Evolutionary conservation across 2,329 filamentous ascomycete genomes (phyloP), one percentile per base, ranked within the genome.

Genomic region (Sporothrix globosa): DNA sequence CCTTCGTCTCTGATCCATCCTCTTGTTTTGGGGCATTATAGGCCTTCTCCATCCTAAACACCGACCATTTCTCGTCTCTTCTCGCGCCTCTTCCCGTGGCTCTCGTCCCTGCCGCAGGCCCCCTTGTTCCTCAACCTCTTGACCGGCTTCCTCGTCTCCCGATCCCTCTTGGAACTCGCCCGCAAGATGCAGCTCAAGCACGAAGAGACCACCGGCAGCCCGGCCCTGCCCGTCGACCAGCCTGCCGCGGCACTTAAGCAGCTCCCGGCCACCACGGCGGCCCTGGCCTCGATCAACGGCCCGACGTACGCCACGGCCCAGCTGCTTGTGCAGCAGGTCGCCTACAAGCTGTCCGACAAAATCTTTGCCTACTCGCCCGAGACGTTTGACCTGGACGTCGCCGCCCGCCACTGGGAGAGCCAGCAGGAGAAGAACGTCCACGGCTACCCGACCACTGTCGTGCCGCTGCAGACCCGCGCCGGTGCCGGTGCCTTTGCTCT

Each of bases 341-440:
- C 95, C 72, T 99, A 97, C 83, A 88, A 92, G 74, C 86, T 99
- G 73, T 98, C 95, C 70, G 94, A 98, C 85, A 97, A 97, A 85
- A 90, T 98, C 82, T 99, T 97, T 83, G 92, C 94, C 70, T 98
- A 97, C 84, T 98, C 95, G 2, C 93, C 94, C 39, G 92, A 97
- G 77, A 92, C 92, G 17, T 98, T 97, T 77, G 92, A 96, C 78
- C 87, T 99, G 74, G 95, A 98, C 79, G 81, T 90, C 73, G 93
- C 94, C 61, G 90, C 92, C 69, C 91, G 90, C 80, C 82, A 88
- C 75, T 99, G 96, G 96, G 86, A 88, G 66, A 80, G 82, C 39
- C 82, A 87, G 73, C 83, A 87, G 73, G 90, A 93, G 78, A 84
- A 86, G 78, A 99, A 99, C 83, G 88, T 91, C 73, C 89, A 94